Evolutionary conservation across 2,329 filamentous ascomycete genomes (phyloP).

Genomic region (Gaeumannomyces sp.): DNA sequence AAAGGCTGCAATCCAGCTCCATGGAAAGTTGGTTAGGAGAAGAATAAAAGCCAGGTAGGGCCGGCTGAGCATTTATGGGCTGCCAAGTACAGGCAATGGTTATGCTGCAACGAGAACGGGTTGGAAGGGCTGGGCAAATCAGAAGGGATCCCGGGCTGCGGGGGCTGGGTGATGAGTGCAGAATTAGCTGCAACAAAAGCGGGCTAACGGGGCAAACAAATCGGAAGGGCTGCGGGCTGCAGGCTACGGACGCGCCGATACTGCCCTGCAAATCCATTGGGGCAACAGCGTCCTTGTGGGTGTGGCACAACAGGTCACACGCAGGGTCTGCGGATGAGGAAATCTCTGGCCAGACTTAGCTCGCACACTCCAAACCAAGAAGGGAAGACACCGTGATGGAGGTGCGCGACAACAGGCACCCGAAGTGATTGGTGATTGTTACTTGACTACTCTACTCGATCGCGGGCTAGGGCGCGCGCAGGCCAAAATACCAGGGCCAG

Average conservation of each 20-base stretch:
- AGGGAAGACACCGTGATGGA: conserved; percentile 1
- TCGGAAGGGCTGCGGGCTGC: conserved; percentile 1
- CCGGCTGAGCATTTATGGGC: no score
- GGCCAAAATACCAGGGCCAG: no score
- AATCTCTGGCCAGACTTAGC: neutral
- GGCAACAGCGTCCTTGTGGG: neutral
- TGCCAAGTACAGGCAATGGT: no score
- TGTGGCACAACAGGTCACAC: neutral
- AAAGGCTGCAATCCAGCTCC: no score
- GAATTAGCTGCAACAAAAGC: neutral
- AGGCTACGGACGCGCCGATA: neutral
- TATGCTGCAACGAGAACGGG: neutral
- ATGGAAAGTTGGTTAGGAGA: no score
- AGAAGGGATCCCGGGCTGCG: neutral
- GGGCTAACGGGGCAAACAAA: neutral
- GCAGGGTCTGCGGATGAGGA: neutral
- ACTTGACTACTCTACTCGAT: no score
- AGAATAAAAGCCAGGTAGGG: no score
- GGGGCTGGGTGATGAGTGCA: neutral
- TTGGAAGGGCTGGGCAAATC: neutral
- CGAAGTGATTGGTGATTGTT: no score
- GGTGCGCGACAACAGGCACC: no score
- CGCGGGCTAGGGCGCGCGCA: no score
- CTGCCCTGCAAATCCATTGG: conserved; percentile 1
- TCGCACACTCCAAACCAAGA: neutral